A percentile compares a stretch with the other conserved stretches of the same genome.
phyloP scores from a whole-genome alignment of 257 asterid species.

The Handroanthus guayacan region DNA sequence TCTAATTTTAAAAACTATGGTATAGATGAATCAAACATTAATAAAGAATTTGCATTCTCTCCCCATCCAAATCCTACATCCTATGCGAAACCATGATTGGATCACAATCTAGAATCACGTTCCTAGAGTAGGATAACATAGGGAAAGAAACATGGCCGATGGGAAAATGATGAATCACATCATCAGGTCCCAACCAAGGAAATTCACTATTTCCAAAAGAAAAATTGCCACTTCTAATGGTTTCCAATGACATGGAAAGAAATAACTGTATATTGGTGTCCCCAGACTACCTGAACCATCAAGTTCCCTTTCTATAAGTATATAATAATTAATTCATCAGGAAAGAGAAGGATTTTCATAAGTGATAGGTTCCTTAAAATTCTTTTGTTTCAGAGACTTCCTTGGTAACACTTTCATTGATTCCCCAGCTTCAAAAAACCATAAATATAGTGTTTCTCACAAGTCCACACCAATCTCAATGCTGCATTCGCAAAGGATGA shows the following conservation, averaged over 20 bases:
- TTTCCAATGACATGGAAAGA: background rate
- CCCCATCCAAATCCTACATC: background rate
- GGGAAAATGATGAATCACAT: constrained; percentile 9
- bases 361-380: background rate
- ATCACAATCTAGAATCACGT: background rate
- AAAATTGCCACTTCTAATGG: background rate
- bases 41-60: background rate
- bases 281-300: background rate
- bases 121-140: background rate
- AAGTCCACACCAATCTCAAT: constrained; percentile 13
- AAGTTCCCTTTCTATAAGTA: background rate
- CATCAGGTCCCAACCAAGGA: background rate
- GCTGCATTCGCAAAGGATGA: too few relatives aligned
- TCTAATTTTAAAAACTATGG: too few relatives aligned
- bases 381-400: background rate
- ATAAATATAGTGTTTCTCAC: background rate
- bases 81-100: background rate
- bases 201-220: background rate
- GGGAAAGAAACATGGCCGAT: background rate
- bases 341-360: background rate
- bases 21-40: background rate
- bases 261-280: background rate
- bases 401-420: background rate
- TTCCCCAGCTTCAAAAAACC: background rate
- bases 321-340: too few relatives aligned